Percentiles rank a stretch among this genome's conserved stretches.
phyloP scores from a whole-genome alignment of 257 asterid genomes.

The Coffea canephora region DNA sequence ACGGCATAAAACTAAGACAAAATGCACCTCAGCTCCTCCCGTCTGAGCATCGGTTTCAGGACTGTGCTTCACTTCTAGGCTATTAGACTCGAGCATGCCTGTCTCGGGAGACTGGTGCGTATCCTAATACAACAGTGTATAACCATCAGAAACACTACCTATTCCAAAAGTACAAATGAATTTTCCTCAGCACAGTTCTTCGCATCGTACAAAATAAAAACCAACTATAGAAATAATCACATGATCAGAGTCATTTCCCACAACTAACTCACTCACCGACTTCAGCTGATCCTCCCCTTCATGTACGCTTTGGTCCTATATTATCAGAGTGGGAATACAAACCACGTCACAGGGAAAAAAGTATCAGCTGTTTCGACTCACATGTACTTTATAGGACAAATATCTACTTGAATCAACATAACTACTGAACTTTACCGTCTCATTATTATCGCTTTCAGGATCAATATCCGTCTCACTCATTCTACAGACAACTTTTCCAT shows the following conservation, averaged over 20 bases:
- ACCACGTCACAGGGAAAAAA: conserved; percentile 11
- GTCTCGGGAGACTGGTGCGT: conserved; percentile 36
- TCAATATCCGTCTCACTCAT: conserved; percentile 51
- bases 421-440: conserved; percentile 38
- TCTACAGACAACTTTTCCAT: conserved; percentile 45
- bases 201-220: background rate
- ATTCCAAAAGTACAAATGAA: background rate
- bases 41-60: conserved; percentile 30
- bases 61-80: conserved; percentile 27
- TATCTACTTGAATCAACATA: background rate
- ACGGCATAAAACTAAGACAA: background rate
- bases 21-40: conserved; percentile 49
- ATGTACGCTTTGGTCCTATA: conserved; percentile 47
- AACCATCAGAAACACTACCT: conserved; percentile 18
- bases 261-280: conserved; percentile 29
- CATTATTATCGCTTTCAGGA: conserved; percentile 50
- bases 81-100: conserved; percentile 36
- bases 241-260: conserved; percentile 27
- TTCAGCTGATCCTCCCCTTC: conserved; percentile 36
- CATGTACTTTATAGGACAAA: background rate
- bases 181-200: background rate
- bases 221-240: conserved; percentile 18
- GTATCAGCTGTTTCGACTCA: background rate
- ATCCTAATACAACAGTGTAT: conserved; percentile 34
- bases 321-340: background rate